Conservation (phyloP, 2,329 filamentous ascomycete species). For the Aspergillus quadrilineatus region DNA sequence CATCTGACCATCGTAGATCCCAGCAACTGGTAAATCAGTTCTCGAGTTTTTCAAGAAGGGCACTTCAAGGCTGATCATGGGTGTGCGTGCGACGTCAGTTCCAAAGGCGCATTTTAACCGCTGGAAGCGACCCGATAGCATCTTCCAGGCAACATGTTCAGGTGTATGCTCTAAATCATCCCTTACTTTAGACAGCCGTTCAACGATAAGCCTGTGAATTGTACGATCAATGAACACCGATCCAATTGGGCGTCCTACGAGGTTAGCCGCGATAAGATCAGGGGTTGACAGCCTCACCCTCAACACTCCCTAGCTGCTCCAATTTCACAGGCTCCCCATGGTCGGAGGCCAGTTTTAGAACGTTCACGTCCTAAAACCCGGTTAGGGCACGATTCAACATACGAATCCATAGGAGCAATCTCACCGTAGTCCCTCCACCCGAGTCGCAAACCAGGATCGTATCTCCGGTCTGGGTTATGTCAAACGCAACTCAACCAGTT, state of each 20-base stretch:
- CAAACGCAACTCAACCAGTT: no score
- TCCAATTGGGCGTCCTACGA: constrained; percentile 34
- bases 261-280: background rate
- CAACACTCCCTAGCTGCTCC: constrained; percentile 27
- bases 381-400: no score
- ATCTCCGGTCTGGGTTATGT: constrained; percentile 27
- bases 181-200: constrained; percentile 23
- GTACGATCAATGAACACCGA: constrained; percentile 36
- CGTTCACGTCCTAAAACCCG: constrained; percentile 30
- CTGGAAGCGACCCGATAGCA: constrained; percentile 34
- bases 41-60: constrained; percentile 22
- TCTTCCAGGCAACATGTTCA: constrained; percentile 26
- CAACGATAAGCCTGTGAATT: constrained; percentile 27
- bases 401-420: no score
- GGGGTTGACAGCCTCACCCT: constrained; percentile 6
- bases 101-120: constrained; percentile 36
- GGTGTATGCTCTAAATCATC: constrained; percentile 21
- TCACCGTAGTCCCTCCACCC: constrained; percentile 49
- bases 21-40: constrained; percentile 24
- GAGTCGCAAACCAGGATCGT: constrained; percentile 52
- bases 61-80: constrained; percentile 30
- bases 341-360: constrained; percentile 27
- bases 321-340: constrained; percentile 25
- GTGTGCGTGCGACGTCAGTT: constrained; percentile 23
- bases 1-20: constrained; percentile 33